Evolutionary conservation across 176 grass and related monocot species (phyloP).

Genomic region (Microstegium vimineum): DNA sequence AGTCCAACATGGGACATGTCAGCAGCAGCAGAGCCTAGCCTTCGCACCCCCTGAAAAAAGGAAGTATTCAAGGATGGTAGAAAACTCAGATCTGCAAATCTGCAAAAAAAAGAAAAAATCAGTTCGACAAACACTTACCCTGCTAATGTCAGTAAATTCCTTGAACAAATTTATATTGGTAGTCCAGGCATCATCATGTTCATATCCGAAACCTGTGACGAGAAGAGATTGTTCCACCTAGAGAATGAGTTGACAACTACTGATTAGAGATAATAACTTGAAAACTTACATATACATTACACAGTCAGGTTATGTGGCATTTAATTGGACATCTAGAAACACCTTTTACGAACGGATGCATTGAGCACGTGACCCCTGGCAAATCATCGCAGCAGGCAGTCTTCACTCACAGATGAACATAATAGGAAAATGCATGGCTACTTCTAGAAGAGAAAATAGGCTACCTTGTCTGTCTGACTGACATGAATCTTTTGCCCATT

Average conservation of each 20-base stretch:
- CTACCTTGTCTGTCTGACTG: constrained; percentile 85
- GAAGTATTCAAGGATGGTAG: constrained; percentile 5
- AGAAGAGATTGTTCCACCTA: constrained; percentile 96
- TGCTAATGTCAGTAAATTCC: constrained; percentile 95
- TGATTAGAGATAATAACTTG: constrained; percentile 21
- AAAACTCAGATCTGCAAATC: neutral
- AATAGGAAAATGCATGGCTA: neutral
- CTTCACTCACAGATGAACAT: neutral
- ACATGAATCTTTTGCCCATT: constrained; percentile 94
- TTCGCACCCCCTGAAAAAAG: constrained; percentile 76
- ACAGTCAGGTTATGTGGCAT: neutral
- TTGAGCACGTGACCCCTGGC: neutral
- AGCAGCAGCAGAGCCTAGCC: constrained; percentile 81
- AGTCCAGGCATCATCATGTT: constrained; percentile 93
- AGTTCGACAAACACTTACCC: constrained; percentile 39
- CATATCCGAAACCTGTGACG: constrained; percentile 98
- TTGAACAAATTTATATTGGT: constrained; percentile 96
- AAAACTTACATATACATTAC: neutral
- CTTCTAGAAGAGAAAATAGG: constrained; percentile 13
- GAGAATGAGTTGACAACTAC: constrained; percentile 15
- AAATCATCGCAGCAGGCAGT: neutral
- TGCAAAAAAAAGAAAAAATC: neutral
- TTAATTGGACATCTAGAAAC: constrained; percentile 17
- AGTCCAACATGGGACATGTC: constrained; percentile 96
- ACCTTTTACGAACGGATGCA: constrained; percentile 14